phyloP scores from a whole-genome alignment of 2,329 filamentous ascomycete genomes.

The Sporothrix pallida region DNA sequence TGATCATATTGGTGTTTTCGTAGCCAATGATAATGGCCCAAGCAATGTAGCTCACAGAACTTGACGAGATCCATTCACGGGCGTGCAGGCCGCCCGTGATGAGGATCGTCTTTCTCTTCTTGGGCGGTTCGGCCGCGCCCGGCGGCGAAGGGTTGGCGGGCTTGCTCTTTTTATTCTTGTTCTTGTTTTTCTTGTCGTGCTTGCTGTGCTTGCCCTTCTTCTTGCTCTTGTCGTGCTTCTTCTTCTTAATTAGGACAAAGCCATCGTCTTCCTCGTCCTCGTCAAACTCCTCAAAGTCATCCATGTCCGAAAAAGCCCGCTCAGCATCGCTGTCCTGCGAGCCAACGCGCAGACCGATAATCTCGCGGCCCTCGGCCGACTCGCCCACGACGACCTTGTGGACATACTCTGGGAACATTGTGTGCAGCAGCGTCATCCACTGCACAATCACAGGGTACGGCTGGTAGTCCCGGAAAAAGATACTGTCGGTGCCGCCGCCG shows the following conservation, averaged over 20 bases:
- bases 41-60: conserved; percentile 87
- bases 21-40: conserved; percentile 87
- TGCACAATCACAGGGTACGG: conserved; percentile 69
- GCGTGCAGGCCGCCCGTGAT: conserved; percentile 89
- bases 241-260: conserved; percentile 23
- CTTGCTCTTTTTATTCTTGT: conserved; percentile 13
- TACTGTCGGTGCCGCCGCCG: conserved; percentile 61
- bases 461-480: conserved; percentile 94
- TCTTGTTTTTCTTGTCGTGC: neutral
- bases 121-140: neutral
- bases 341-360: conserved; percentile 80
- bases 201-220: conserved; percentile 13
- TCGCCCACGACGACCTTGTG: conserved; percentile 79
- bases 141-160: neutral
- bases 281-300: conserved; percentile 39
- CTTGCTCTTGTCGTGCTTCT: conserved; percentile 16
- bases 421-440: conserved; percentile 89
- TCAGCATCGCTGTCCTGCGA: neutral
- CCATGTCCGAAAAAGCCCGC: neutral
- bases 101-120: conserved; percentile 43
- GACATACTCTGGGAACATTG: conserved; percentile 77
- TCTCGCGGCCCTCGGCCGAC: conserved; percentile 87
- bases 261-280: conserved; percentile 23
- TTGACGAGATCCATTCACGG: conserved; percentile 94
- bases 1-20: conserved; percentile 72